These are phyloP conservation scores for Kockovaella imperatae DNA, from an alignment of 768 basidiomycete genomes.

Conservation along the genomic window DNA sequence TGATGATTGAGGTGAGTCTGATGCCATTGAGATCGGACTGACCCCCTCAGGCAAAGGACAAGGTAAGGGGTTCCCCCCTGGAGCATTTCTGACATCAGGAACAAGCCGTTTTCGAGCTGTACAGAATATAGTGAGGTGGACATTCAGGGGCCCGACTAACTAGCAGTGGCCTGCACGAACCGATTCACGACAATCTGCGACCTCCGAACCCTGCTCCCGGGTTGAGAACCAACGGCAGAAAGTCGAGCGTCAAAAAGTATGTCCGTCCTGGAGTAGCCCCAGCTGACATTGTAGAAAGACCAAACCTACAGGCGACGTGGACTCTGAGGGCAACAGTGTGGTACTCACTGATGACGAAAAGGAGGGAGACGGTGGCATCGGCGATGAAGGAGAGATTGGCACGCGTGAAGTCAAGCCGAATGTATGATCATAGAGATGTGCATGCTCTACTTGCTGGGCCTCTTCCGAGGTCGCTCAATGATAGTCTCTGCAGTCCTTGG, in stretches of 20 bases:
- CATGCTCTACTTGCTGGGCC: background rate
- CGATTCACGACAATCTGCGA: slow-evolving; percentile 52
- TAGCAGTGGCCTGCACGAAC: slow-evolving; percentile 52
- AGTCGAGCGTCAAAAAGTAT: slow-evolving; percentile 44
- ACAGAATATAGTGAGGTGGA: slow-evolving; percentile 58
- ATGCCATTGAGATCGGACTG: background rate
- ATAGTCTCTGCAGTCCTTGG: too few species aligned
- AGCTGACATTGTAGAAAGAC: slow-evolving; percentile 16
- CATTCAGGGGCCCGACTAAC: background rate
- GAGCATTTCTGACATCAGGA: slow-evolving; percentile 49
- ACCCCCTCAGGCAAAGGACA: slow-evolving; percentile 42
- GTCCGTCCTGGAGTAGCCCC: background rate
- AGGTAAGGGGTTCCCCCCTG: too few species aligned
- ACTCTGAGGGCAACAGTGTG: slow-evolving; percentile 34
- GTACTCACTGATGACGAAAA: slow-evolving; percentile 32
- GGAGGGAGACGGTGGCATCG: slow-evolving; percentile 36
- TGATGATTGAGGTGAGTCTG: slow-evolving; percentile 66
- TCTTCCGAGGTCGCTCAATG: background rate
- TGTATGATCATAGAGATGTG: background rate
- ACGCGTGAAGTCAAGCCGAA: slow-evolving; percentile 5
- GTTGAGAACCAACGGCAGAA: slow-evolving; percentile 50
- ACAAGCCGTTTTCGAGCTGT: slow-evolving; percentile 80
- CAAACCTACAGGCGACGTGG: slow-evolving; percentile 34
- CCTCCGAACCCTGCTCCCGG: slow-evolving; percentile 48
- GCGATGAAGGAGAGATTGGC: slow-evolving; percentile 23